A percentile compares a stretch with the other conserved stretches of the same genome.
phyloP scores from a whole-genome alignment of 108 stramenopile genomes.

The Fragilaria crotonensis region DNA sequence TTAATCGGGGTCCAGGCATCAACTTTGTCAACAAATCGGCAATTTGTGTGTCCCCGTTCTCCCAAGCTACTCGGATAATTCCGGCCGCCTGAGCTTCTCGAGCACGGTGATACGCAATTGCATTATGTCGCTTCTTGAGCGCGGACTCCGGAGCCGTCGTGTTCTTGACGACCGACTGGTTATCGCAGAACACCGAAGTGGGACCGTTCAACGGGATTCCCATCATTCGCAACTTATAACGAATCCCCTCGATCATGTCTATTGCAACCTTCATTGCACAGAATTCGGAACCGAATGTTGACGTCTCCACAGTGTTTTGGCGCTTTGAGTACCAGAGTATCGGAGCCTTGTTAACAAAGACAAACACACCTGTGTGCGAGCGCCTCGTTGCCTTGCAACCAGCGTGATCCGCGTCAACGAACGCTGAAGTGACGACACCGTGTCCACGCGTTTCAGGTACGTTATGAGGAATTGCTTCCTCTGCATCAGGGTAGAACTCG shows the following conservation, averaged over 20 bases:
- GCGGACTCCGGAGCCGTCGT: slow-evolving; percentile 22
- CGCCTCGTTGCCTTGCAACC: slow-evolving; percentile 32
- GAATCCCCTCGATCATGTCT: slow-evolving; percentile 29
- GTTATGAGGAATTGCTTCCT: slow-evolving; percentile 8
- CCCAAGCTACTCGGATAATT: too few relatives aligned
- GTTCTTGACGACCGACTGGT: slow-evolving; percentile 31
- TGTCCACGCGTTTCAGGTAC: slow-evolving; percentile 11
- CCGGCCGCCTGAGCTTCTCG: slow-evolving; percentile 27
- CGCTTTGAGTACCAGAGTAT: slow-evolving; percentile 24
- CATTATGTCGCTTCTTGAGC: slow-evolving; percentile 31
- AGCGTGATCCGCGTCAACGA: slow-evolving; percentile 34
- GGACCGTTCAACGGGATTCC: slow-evolving; percentile 34
- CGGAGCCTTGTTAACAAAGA: slow-evolving; percentile 33
- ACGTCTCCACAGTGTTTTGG: slow-evolving; percentile 31
- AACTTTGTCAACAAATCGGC: too few relatives aligned
- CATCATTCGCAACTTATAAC: slow-evolving; percentile 45
- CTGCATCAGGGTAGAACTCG: slow-evolving; percentile 15
- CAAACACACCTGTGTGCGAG: slow-evolving; percentile 42
- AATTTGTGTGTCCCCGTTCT: too few relatives aligned
- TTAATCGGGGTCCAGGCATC: too few relatives aligned
- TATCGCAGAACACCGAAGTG: slow-evolving; percentile 24
- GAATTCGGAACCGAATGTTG: slow-evolving; percentile 48
- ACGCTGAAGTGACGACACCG: slow-evolving; percentile 1
- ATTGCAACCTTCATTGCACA: slow-evolving; percentile 34
- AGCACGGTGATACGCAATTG: slow-evolving; percentile 25